Percentiles rank a stretch among this genome's conserved stretches.
Conservation (phyloP, 2,329 filamentous ascomycete species). For the Plenodomus lindquistii region DNA sequence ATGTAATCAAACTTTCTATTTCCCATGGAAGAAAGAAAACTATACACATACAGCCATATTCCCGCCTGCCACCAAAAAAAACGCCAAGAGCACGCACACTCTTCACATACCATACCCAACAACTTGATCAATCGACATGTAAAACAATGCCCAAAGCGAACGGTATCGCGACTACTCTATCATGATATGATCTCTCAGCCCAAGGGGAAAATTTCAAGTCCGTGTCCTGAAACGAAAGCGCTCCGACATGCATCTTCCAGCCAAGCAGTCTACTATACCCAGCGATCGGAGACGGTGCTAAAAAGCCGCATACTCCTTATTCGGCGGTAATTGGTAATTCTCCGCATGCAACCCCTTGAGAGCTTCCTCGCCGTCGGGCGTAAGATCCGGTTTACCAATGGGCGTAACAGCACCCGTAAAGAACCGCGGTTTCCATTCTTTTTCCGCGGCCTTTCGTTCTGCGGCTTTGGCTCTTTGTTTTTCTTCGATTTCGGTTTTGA, state of each 20-base stretch:
- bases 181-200: neutral
- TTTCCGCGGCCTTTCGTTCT: conserved; percentile 70
- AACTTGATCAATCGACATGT: neutral
- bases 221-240: neutral
- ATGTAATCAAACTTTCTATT: no score
- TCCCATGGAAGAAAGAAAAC: no score
- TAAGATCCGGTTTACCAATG: conserved; percentile 65
- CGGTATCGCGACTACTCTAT: neutral
- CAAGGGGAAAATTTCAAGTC: neutral
- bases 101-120: neutral
- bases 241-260: no score
- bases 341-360: conserved; percentile 60
- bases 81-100: neutral
- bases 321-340: conserved; percentile 54
- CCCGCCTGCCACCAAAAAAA: neutral
- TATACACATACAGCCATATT: no score
- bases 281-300: no score
- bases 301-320: conserved; percentile 48
- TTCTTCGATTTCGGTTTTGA: conserved; percentile 93
- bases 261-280: neutral
- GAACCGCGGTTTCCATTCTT: conserved; percentile 83
- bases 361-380: conserved; percentile 62
- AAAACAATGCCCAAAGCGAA: neutral
- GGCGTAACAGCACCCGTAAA: conserved; percentile 69
- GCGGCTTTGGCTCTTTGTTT: conserved; percentile 82